Evolutionary conservation across 208 protist genomes (phyloP).

Genomic region (Crithidia expoeki): DNA sequence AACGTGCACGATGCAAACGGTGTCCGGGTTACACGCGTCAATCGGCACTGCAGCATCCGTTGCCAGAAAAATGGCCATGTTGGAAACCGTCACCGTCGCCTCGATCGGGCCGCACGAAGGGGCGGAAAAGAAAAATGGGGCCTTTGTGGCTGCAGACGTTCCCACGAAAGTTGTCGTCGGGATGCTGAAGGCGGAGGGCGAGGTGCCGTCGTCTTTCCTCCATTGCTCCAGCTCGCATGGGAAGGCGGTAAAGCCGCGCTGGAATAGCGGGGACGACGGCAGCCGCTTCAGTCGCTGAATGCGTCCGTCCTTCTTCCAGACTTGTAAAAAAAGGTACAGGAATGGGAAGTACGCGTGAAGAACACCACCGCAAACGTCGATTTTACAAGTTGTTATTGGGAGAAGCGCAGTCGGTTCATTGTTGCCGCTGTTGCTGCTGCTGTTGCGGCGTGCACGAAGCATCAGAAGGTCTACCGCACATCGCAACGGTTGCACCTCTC

Average conservation of each 20-base stretch:
- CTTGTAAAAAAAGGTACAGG: slow-evolving; percentile 21
- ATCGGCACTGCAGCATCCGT: slow-evolving; percentile 31
- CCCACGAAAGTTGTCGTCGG: neutral
- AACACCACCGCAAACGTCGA: slow-evolving; percentile 17
- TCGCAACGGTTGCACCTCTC: neutral
- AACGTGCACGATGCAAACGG: slow-evolving; percentile 22
- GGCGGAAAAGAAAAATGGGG: neutral
- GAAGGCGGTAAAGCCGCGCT: slow-evolving; percentile 20
- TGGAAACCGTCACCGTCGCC: slow-evolving; percentile 7
- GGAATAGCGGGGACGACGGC: slow-evolving; percentile 20
- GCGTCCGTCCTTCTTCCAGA: slow-evolving; percentile 8
- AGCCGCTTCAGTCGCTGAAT: slow-evolving; percentile 14
- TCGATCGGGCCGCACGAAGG: neutral
- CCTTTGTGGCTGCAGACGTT: neutral
- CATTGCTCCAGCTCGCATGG: neutral
- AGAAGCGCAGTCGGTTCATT: neutral
- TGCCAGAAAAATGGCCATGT: slow-evolving; percentile 28
- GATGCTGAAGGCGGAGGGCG: neutral
- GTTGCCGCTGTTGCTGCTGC: neutral
- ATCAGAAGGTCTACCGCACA: slow-evolving; percentile 13
- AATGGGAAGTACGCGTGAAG: slow-evolving; percentile 34
- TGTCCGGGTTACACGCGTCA: slow-evolving; percentile 14
- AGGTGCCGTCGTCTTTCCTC: neutral
- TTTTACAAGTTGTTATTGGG: slow-evolving; percentile 2
- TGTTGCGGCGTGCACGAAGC: neutral